Conservation (phyloP, 2,329 filamentous ascomycete genomes). For the Tolypocladium inflatum region DNA sequence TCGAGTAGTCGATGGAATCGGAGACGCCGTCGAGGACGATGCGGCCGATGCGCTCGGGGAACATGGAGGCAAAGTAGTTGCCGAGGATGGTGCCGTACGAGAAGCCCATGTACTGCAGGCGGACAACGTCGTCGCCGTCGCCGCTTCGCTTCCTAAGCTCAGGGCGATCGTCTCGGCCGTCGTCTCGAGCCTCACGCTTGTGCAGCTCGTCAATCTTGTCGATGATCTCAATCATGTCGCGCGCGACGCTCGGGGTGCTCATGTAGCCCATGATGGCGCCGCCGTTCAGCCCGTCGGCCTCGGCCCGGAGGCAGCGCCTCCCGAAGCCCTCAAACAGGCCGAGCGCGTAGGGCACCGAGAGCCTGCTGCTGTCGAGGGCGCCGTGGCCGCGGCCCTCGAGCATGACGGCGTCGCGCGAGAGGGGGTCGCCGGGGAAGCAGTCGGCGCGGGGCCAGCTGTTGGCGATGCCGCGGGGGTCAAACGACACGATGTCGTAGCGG, state of each 20-base stretch:
- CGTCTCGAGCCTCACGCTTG: constrained; percentile 2
- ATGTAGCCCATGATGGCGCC: constrained; percentile 23
- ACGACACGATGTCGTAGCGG: constrained; percentile 32
- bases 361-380: constrained; percentile 8
- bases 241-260: constrained; percentile 26
- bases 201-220: constrained; percentile 27
- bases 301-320: constrained; percentile 15
- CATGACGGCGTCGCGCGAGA: constrained; percentile 18
- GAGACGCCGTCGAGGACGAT: constrained; percentile 30
- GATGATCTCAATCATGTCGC: constrained; percentile 35
- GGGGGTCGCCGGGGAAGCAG: constrained; percentile 23
- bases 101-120: constrained; percentile 39
- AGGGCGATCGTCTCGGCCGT: background rate
- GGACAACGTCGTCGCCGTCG: constrained; percentile 2
- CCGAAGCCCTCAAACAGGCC: constrained; percentile 17
- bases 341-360: constrained; percentile 15
- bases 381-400: constrained; percentile 23
- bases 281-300: constrained; percentile 1
- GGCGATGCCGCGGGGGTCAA: constrained; percentile 33
- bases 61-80: constrained; percentile 25
- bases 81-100: constrained; percentile 32
- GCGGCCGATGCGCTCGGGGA: constrained; percentile 26
- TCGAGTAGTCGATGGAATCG: constrained; percentile 26
- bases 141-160: constrained; percentile 7
- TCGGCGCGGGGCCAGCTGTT: constrained; percentile 25